Evolutionary conservation across 345 rosid species (phyloP).

Genomic region (Euphorbia tirucalli): DNA sequence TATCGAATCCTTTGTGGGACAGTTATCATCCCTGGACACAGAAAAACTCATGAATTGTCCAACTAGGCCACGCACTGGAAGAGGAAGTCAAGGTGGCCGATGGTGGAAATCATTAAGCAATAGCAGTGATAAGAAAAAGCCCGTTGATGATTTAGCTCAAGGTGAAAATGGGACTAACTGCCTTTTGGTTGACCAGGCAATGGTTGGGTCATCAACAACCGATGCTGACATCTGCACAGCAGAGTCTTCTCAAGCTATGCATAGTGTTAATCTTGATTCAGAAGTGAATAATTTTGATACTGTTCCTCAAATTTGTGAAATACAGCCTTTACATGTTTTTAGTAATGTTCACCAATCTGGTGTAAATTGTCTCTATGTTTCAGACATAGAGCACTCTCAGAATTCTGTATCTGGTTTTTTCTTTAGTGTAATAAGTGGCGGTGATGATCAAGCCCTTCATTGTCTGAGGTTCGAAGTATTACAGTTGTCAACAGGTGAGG

Average conservation of each 20-base stretch:
- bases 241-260: conserved; percentile 25
- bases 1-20: conserved; percentile 65
- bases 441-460: conserved; percentile 92
- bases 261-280: conserved; percentile 25
- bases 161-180: conserved; percentile 19
- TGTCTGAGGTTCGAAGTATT: conserved; percentile 48
- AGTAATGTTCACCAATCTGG: conserved; percentile 77
- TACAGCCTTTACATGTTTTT: conserved; percentile 55
- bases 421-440: conserved; percentile 70
- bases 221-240: conserved; percentile 17
- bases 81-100: conserved; percentile 97
- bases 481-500: conserved; percentile 12
- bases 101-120: conserved; percentile 57
- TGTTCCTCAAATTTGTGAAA: conserved; percentile 45
- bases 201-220: background rate
- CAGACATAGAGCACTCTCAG: conserved; percentile 35
- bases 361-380: conserved; percentile 76
- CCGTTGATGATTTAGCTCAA: conserved; percentile 20
- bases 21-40: conserved; percentile 45
- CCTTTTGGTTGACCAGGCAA: conserved; percentile 18
- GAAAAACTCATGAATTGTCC: conserved; percentile 59
- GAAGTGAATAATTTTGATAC: conserved; percentile 32
- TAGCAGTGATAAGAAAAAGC: conserved; percentile 28
- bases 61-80: conserved; percentile 82
- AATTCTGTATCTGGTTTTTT: conserved; percentile 33